phyloP scores from a whole-genome alignment of 2,329 filamentous ascomycete species.

The Taxawa tesnikishii region DNA sequence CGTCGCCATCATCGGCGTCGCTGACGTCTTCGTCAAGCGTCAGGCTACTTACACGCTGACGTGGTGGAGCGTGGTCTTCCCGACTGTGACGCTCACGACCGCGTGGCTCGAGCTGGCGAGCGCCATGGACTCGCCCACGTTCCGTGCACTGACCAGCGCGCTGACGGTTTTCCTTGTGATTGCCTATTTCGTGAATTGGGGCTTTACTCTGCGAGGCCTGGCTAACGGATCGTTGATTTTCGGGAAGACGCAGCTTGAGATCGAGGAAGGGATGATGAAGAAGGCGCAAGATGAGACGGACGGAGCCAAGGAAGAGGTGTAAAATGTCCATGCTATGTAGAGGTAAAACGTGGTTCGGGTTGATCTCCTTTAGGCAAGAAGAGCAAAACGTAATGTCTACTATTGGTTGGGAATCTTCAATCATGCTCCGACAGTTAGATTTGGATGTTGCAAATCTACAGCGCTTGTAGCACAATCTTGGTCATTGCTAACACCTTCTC shows the following conservation, averaged over 20 bases:
- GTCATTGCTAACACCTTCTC: slow-evolving; percentile 31
- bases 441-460: too few relatives aligned
- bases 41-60: slow-evolving; percentile 4
- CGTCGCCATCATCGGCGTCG: slow-evolving; percentile 7
- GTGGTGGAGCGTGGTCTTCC: slow-evolving; percentile 9
- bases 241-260: slow-evolving; percentile 5
- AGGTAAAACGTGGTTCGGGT: too few relatives aligned
- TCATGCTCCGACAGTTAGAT: too few relatives aligned
- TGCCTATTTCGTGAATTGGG: slow-evolving; percentile 6
- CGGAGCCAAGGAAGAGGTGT: neutral
- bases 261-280: slow-evolving; percentile 5
- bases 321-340: too few relatives aligned
- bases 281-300: slow-evolving; percentile 5
- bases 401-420: too few relatives aligned
- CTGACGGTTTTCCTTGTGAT: slow-evolving; percentile 6
- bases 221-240: slow-evolving; percentile 7
- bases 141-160: slow-evolving; percentile 4
- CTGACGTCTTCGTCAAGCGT: slow-evolving; percentile 5
- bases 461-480: slow-evolving; percentile 13
- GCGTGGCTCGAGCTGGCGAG: slow-evolving; percentile 6
- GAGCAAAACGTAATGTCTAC: too few relatives aligned
- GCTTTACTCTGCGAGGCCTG: slow-evolving; percentile 6
- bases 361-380: too few relatives aligned
- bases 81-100: slow-evolving; percentile 7
- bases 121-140: slow-evolving; percentile 8